phyloP scores from a whole-genome alignment of 140 eudicot genomes.

The Bidens hawaiensis region DNA sequence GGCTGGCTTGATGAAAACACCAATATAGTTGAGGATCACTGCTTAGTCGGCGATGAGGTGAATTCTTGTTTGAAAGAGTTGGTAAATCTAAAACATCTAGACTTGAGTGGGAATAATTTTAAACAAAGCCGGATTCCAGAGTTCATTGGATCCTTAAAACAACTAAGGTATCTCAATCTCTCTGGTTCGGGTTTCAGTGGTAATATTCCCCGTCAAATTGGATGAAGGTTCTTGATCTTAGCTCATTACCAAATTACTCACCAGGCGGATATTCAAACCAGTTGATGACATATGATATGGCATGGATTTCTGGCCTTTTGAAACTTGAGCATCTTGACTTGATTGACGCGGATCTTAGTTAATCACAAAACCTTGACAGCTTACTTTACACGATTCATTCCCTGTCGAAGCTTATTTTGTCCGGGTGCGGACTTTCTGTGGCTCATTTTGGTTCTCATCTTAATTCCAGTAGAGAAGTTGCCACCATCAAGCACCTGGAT shows the following conservation, averaged over 20 bases:
- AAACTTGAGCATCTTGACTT: not conserved
- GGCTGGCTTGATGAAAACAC: no score
- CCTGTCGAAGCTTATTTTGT: not conserved
- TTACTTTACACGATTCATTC: constrained; percentile 7
- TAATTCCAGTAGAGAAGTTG: not conserved
- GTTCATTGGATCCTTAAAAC: constrained; percentile 3
- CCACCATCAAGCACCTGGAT: no score
- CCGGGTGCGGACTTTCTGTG: not conserved
- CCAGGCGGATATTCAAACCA: no score
- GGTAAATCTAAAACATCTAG: not conserved
- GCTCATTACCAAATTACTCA: not conserved
- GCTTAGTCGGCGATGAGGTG: no score
- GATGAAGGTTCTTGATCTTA: not conserved
- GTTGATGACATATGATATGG: not conserved
- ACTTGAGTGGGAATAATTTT: not conserved
- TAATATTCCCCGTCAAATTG: no score
- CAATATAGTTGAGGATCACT: no score
- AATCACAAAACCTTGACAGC: not conserved
- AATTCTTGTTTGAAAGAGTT: not conserved
- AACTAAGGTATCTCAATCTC: not conserved
- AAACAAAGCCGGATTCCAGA: not conserved
- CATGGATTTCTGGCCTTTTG: no score
- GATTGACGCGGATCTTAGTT: not conserved
- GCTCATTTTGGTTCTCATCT: not conserved
- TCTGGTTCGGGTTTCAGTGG: no score